Evolutionary conservation across 1,284 basidiomycete genomes (phyloP).

Genomic region (Chiua sp.): DNA sequence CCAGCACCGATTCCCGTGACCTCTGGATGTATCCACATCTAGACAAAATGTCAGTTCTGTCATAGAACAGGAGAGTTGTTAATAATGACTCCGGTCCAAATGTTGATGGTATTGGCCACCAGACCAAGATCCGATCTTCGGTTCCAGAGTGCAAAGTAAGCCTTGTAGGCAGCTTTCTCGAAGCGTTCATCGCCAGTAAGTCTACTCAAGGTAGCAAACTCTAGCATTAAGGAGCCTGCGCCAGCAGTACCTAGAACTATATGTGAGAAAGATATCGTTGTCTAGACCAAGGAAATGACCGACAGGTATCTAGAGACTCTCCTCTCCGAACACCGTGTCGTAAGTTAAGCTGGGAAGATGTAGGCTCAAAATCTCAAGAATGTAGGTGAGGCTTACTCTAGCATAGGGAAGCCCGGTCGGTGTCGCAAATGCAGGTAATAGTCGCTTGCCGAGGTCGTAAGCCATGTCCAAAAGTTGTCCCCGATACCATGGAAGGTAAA

Average conservation of each 20-base stretch:
- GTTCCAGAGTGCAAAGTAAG: conserved; percentile 94
- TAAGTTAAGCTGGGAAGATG: conserved; percentile 65
- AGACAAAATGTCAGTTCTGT: conserved; percentile 4
- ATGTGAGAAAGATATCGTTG: conserved; percentile 22
- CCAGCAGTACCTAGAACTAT: conserved; percentile 77
- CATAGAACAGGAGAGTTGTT: conserved; percentile 1
- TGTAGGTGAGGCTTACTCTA: conserved; percentile 55
- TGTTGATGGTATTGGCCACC: conserved; percentile 89
- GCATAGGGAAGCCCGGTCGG: conserved; percentile 91
- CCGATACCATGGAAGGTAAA: conserved; percentile 78
- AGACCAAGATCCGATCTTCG: conserved; percentile 81
- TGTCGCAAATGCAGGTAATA: conserved; percentile 89
- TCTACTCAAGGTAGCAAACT: conserved; percentile 90
- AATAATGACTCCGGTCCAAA: conserved; percentile 70
- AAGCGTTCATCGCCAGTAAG: conserved; percentile 88
- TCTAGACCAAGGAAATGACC: conserved; percentile 36
- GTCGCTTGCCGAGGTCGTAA: conserved; percentile 80
- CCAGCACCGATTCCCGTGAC: conserved; percentile 88
- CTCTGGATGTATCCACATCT: conserved; percentile 78
- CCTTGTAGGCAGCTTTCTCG: conserved; percentile 83
- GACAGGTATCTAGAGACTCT: conserved; percentile 82
- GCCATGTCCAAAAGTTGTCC: conserved; percentile 82
- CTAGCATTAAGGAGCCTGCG: conserved; percentile 89
- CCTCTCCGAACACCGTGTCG: conserved; percentile 69
- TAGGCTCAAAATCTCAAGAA: conserved; percentile 1